Percentiles rank a stretch among this genome's conserved stretches.
Evolutionary conservation across 176 grass and related monocot genomes (phyloP).

Genomic region (Zoysia japonica): DNA sequence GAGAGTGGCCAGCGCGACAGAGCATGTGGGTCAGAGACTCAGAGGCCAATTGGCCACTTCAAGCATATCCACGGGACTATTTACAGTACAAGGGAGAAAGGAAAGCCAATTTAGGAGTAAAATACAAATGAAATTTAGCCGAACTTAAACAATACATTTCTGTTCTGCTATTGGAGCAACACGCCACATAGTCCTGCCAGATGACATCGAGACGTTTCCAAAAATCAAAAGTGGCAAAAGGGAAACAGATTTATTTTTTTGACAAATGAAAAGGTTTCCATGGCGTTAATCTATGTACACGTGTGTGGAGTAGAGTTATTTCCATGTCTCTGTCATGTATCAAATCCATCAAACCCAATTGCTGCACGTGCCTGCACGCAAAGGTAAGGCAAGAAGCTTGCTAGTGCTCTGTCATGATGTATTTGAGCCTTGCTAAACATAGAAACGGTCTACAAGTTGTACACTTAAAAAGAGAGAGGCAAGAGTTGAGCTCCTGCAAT

Average conservation of each 20-base stretch:
- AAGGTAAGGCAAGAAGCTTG: constrained; percentile 21
- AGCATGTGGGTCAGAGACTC: not conserved
- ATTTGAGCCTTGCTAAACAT: constrained; percentile 18
- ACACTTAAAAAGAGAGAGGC: not conserved
- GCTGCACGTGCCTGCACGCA: constrained; percentile 17
- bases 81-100: not conserved
- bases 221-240: constrained; percentile 12
- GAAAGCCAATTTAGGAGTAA: not conserved
- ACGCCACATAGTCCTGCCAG: not conserved
- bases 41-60: not conserved
- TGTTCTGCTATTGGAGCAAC: not conserved
- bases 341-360: constrained; percentile 3
- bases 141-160: not conserved
- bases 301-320: constrained; percentile 10
- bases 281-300: too few species aligned
- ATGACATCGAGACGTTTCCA: not conserved
- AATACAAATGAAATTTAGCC: not conserved
- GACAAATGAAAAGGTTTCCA: not conserved
- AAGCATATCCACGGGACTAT: not conserved
- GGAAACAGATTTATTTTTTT: not conserved
- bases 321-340: not conserved
- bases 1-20: not conserved
- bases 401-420: not conserved
- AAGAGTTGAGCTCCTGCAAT: not conserved
- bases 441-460: not conserved